Evolutionary conservation across 305 asterid genomes (phyloP), one percentile per base, ranked within the genome.

Genomic region (Rubia tinctorum): DNA sequence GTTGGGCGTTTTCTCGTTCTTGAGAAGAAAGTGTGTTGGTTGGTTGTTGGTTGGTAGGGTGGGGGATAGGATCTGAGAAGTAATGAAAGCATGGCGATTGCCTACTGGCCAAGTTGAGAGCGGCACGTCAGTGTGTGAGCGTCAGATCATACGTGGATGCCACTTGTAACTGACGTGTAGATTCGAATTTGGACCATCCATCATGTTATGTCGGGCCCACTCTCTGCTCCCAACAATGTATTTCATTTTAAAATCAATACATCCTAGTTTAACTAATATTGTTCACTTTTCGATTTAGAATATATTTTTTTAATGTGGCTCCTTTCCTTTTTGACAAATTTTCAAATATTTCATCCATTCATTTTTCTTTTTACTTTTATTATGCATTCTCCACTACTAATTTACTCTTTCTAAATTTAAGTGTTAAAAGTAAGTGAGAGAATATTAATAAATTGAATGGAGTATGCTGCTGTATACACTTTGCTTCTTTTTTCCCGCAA

Each of bases 111-210:
- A 58, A 58, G 63, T 58, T 43, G 69, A n/a, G 34, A 74, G 68
- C 44, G 40, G 73, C 68, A 56, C 18, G 60, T 40, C 45, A 22
- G 55, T 37, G n/a, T 27, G 25, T 66, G 43, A 4, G 2, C 56
- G 77, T 79, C 61, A 37, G 74, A 75, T 58, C 73, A 30, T 37
- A 71, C 43, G 82, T 79, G 76, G 79, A 66, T 12, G 65, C 79
- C 76, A 79, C 79, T 72, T 66, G 12, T 44, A 17, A 49, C 71
- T 45, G 53, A 56, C 71, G 74, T 71, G 77, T 75, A 69, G 71
- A 17, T 73, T 73, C 74, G 47, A 25, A 60, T 37, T 59, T 18
- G 60, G 56, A 22, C 37, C 55, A 42, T 7, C 9, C 22, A 9
- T 27, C 15, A 39, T 65, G 68, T 12, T 65, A 27, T 15, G 10